Evolutionary conservation across 2,329 filamentous ascomycete species (phyloP).

Genomic region (Purpureocillium takamizusanense): DNA sequence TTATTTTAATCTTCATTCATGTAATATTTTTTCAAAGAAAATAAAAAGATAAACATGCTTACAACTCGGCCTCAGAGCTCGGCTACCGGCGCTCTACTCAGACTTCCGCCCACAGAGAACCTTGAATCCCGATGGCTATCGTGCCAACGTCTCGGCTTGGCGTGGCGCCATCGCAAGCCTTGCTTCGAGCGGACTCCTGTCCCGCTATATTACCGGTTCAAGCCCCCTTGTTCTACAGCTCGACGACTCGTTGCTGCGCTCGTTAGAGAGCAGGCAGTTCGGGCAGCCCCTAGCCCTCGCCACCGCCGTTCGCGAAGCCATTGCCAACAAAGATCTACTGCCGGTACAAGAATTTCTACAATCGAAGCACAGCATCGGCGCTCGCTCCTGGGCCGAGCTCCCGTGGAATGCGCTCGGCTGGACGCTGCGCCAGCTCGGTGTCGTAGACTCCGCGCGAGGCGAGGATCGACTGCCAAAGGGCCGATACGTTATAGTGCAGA

Average conservation of each 20-base stretch:
- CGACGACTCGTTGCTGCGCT: slow-evolving; percentile 56
- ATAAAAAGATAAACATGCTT: no score
- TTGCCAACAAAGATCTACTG: slow-evolving; percentile 60
- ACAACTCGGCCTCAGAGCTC: no score
- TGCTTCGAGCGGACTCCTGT: slow-evolving; percentile 49
- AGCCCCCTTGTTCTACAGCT: slow-evolving; percentile 44
- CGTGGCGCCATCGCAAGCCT: slow-evolving; percentile 63
- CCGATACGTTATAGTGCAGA: slow-evolving; percentile 56
- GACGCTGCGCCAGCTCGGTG: slow-evolving; percentile 62
- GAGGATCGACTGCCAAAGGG: slow-evolving; percentile 51
- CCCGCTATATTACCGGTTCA: slow-evolving; percentile 27
- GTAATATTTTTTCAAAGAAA: no score
- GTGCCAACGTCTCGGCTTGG: slow-evolving; percentile 74
- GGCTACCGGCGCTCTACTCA: slow-evolving; percentile 78
- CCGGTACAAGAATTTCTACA: slow-evolving; percentile 59
- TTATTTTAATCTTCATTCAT: no score
- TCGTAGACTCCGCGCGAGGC: slow-evolving; percentile 37
- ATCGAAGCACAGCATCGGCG: slow-evolving; percentile 62
- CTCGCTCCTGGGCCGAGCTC: slow-evolving; percentile 56
- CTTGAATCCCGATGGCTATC: slow-evolving; percentile 78
- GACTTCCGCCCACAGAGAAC: slow-evolving; percentile 69
- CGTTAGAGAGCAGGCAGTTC: slow-evolving; percentile 67
- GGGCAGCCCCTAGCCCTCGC: slow-evolving; percentile 75
- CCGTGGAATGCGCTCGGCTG: slow-evolving; percentile 67
- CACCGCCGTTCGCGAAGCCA: slow-evolving; percentile 66